Evolutionary conservation across 441 rosid species (phyloP).

Genomic region (Raphanus hybrid): DNA sequence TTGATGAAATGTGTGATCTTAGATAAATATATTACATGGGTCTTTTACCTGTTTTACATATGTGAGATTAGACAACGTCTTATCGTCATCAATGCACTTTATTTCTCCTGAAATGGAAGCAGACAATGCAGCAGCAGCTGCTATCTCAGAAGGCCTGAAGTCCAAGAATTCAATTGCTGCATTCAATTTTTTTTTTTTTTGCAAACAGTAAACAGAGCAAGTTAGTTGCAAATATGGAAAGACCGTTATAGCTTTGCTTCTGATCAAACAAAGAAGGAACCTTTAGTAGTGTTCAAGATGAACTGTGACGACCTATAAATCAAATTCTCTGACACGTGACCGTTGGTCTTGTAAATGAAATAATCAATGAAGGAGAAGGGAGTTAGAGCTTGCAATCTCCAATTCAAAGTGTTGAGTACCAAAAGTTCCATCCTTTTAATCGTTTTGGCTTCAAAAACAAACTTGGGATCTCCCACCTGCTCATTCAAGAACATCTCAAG

Average conservation of each 20-base stretch:
- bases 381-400: slow-evolving; percentile 63
- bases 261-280: slow-evolving; percentile 7
- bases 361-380: slow-evolving; percentile 64
- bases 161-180: slow-evolving; percentile 65
- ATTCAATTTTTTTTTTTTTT: slow-evolving; percentile 44
- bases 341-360: slow-evolving; percentile 47
- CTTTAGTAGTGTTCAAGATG: slow-evolving; percentile 53
- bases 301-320: slow-evolving; percentile 52
- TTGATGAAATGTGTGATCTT: not conserved
- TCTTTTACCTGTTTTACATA: slow-evolving; percentile 53
- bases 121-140: slow-evolving; percentile 61
- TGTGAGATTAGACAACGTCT: slow-evolving; percentile 44
- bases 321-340: slow-evolving; percentile 38
- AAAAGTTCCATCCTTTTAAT: slow-evolving; percentile 70
- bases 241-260: slow-evolving; percentile 36
- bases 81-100: slow-evolving; percentile 44
- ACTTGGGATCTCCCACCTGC: slow-evolving; percentile 53
- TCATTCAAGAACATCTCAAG: too few relatives aligned
- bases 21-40: not conserved
- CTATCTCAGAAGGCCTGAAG: slow-evolving; percentile 65
- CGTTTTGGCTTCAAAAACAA: slow-evolving; percentile 62
- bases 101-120: slow-evolving; percentile 49
- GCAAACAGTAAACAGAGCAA: slow-evolving; percentile 29
- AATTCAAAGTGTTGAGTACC: slow-evolving; percentile 55
- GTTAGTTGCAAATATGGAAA: slow-evolving; percentile 13